phyloP scores from a whole-genome alignment of 371 early-diverging fungal genomes.

The Capniomyces stellatus region DNA sequence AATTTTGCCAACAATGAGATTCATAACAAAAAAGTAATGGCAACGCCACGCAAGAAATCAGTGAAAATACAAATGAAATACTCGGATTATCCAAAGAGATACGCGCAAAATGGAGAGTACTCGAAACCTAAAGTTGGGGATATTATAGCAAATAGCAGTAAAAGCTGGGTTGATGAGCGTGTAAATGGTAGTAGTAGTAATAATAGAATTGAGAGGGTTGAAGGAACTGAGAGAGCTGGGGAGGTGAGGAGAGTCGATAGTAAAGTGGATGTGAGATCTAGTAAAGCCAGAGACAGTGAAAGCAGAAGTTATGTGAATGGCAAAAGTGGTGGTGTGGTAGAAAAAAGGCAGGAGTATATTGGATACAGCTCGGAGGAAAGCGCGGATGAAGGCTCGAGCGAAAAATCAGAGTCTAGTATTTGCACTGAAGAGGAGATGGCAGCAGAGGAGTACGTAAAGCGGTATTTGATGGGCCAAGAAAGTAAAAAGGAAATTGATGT shows the following conservation, averaged over 20 bases:
- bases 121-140: neutral
- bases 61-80: neutral
- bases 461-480: neutral
- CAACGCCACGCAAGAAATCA: neutral
- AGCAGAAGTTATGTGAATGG: no score
- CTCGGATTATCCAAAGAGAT: neutral
- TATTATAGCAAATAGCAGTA: neutral
- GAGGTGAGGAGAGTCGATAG: neutral
- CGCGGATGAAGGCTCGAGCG: neutral
- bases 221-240: neutral
- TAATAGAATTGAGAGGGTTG: neutral
- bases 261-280: neutral
- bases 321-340: no score
- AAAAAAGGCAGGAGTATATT: no score
- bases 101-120: neutral
- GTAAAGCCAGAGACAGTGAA: neutral
- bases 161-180: neutral
- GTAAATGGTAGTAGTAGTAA: no score
- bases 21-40: conserved; percentile 5
- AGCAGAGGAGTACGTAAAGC: neutral
- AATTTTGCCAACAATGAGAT: conserved; percentile 23
- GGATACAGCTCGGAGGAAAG: neutral
- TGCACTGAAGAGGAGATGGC: neutral
- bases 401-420: neutral
- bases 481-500: neutral